A percentile compares a stretch with the other conserved stretches of the same genome.
phyloP scores from a whole-genome alignment of 1,284 basidiomycete species.

The Cerioporus squamosus region DNA sequence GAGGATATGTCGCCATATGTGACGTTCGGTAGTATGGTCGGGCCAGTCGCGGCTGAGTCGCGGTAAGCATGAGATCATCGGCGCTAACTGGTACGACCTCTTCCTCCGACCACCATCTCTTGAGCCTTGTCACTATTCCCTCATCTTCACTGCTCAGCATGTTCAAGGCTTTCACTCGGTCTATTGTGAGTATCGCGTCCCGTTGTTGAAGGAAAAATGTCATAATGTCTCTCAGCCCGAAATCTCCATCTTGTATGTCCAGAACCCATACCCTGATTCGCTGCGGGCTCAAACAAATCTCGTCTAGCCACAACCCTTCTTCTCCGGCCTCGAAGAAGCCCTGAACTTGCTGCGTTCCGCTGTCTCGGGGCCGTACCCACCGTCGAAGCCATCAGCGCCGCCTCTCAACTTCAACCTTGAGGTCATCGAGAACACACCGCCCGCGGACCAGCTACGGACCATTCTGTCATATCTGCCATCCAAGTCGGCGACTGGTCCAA shows the following conservation, averaged over 20 bases:
- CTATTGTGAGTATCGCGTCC: conserved; percentile 8
- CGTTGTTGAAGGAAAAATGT: not conserved
- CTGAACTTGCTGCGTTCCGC: conserved; percentile 61
- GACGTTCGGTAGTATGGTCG: no score
- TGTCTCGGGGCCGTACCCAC: conserved; percentile 62
- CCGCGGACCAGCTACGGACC: conserved; percentile 66
- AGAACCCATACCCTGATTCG: not conserved
- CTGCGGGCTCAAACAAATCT: not conserved
- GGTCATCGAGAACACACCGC: conserved; percentile 64
- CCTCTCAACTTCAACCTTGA: conserved; percentile 74
- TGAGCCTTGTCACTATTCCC: not conserved
- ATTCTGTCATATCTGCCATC: conserved; percentile 65
- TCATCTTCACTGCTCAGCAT: not conserved
- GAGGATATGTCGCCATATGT: no score
- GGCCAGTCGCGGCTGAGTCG: no score
- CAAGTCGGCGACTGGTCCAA: conserved; percentile 22
- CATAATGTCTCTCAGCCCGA: conserved; percentile 47
- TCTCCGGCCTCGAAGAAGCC: conserved; percentile 68
- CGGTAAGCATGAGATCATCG: no score
- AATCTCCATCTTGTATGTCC: conserved; percentile 66
- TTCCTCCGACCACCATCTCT: not conserved
- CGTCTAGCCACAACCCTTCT: conserved; percentile 61
- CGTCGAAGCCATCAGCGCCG: conserved; percentile 43
- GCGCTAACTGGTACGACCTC: not conserved
- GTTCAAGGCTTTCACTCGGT: conserved; percentile 23